These are phyloP conservation scores for Rhynchosporium secalis DNA, from an alignment of 2,329 filamentous ascomycete species.

Conservation along the genomic window DNA sequence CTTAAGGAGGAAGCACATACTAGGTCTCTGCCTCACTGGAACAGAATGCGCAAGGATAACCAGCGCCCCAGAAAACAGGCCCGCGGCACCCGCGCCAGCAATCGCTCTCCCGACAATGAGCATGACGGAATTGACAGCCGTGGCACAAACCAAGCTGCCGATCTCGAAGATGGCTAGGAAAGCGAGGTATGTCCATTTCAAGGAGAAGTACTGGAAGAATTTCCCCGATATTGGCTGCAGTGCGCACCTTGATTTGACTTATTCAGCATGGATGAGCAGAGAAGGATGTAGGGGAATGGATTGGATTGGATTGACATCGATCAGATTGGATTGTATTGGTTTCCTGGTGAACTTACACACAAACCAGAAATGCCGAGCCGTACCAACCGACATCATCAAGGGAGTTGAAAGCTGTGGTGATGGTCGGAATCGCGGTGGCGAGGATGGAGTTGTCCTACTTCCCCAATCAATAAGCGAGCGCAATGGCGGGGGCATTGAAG, in stretches of 20 bases:
- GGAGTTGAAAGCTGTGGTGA: slow-evolving; percentile 42
- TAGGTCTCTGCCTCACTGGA: slow-evolving; percentile 30
- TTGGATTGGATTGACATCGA: not conserved
- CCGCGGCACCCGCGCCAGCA: slow-evolving; percentile 37
- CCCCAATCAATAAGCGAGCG: not conserved
- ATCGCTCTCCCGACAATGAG: slow-evolving; percentile 40
- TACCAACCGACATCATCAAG: slow-evolving; percentile 43
- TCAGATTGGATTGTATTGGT: not conserved
- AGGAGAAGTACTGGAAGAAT: slow-evolving; percentile 36
- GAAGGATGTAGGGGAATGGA: not conserved
- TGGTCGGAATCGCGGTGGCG: slow-evolving; percentile 41
- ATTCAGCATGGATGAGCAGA: not conserved
- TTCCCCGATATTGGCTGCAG: slow-evolving; percentile 33
- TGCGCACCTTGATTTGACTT: slow-evolving; percentile 21
- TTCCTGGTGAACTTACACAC: slow-evolving; percentile 18
- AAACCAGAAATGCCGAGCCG: slow-evolving; percentile 39
- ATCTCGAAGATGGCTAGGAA: slow-evolving; percentile 39
- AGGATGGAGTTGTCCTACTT: slow-evolving; percentile 29
- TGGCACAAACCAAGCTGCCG: slow-evolving; percentile 37
- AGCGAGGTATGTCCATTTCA: slow-evolving; percentile 35
- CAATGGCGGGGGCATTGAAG: not conserved
- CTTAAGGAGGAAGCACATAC: slow-evolving; percentile 13
- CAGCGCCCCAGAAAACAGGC: slow-evolving; percentile 38
- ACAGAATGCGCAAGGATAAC: slow-evolving; percentile 35
- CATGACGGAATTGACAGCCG: slow-evolving; percentile 35